Percentiles rank a stretch among this genome's conserved stretches.
Evolutionary conservation across 1,139 yeast species (phyloP).

Genomic region (Meyerozyma athensensis): DNA sequence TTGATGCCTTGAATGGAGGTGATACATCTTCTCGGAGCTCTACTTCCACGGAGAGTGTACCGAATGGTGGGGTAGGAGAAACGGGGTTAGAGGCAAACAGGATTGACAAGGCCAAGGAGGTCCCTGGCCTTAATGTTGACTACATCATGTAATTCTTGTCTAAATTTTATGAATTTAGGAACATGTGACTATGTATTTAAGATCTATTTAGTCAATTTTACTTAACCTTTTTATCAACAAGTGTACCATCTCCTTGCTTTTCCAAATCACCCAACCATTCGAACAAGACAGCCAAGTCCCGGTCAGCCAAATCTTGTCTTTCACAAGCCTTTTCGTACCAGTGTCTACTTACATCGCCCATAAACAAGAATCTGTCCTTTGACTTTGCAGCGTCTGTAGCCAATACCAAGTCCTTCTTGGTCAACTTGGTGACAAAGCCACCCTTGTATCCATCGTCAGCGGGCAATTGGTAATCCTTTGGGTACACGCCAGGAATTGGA

Average conservation of each 20-base stretch:
- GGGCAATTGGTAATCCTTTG: conserved; percentile 39
- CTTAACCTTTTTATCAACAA: conserved; percentile 11
- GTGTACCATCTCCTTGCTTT: conserved; percentile 12
- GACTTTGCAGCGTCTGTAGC: conserved; percentile 47
- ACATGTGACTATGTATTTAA: conserved; percentile 1
- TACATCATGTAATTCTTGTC: conserved; percentile 14
- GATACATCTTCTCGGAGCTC: conserved; percentile 6
- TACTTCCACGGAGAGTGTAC: conserved; percentile 5
- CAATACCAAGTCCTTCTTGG: conserved; percentile 53
- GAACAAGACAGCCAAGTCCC: conserved; percentile 44
- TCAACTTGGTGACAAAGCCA: conserved; percentile 52
- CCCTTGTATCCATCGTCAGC: conserved; percentile 46
- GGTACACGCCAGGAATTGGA: conserved; percentile 52
- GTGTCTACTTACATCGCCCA: conserved; percentile 38
- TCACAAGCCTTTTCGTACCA: conserved; percentile 47
- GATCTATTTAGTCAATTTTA: conserved; percentile 1
- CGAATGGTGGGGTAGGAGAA: conserved; percentile 5
- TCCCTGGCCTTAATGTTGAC: conserved; percentile 19
- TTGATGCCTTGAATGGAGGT: conserved; percentile 9
- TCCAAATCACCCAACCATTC: conserved; percentile 39
- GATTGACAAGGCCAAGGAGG: conserved; percentile 5
- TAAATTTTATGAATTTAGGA: neutral
- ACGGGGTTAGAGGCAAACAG: conserved; percentile 6
- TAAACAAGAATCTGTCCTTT: conserved; percentile 31
- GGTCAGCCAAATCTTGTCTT: conserved; percentile 35